Conservation (phyloP, 805 yeast genomes). For the Candida loeiensis region DNA sequence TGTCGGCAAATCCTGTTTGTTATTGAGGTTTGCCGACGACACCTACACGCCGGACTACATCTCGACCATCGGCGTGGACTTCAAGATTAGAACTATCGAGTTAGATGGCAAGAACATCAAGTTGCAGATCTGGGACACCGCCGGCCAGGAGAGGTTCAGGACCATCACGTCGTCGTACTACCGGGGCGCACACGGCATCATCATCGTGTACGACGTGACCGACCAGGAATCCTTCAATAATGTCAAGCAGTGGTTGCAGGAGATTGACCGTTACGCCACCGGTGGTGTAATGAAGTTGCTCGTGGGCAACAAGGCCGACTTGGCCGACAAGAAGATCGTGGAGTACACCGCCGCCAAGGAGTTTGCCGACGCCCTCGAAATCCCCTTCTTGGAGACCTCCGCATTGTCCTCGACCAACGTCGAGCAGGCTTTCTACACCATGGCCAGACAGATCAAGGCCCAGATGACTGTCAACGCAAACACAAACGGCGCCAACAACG, state of each 20-base stretch:
- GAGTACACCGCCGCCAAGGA: conserved; percentile 96
- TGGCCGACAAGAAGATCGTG: conserved; percentile 89
- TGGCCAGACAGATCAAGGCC: conserved; percentile 98
- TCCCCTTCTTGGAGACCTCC: conserved; percentile 94
- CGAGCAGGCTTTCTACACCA: conserved; percentile 96
- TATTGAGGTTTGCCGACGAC: conserved; percentile 94
- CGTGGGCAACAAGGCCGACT: conserved; percentile 95
- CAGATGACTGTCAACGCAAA: conserved; percentile 74
- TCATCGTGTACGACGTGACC: conserved; percentile 95
- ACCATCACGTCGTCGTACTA: conserved; percentile 96
- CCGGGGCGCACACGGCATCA: conserved; percentile 98
- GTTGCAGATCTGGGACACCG: conserved; percentile 99
- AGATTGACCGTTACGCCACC: conserved; percentile 96
- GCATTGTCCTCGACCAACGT: conserved; percentile 95
- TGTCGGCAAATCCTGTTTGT: conserved; percentile 94
- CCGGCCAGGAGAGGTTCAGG: conserved; percentile 97
- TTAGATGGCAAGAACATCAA: conserved; percentile 96
- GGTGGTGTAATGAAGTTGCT: conserved; percentile 94
- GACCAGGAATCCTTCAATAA: conserved; percentile 95
- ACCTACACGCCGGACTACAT: conserved; percentile 96
- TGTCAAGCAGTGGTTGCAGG: conserved; percentile 98
- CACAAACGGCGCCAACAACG: conserved; percentile 22
- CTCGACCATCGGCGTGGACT: conserved; percentile 97
- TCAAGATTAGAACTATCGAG: conserved; percentile 84
- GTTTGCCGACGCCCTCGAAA: conserved; percentile 91